These are phyloP conservation scores for Cyberlindnera mrakii DNA, from an alignment of 805 yeast genomes.

Conservation along the genomic window DNA sequence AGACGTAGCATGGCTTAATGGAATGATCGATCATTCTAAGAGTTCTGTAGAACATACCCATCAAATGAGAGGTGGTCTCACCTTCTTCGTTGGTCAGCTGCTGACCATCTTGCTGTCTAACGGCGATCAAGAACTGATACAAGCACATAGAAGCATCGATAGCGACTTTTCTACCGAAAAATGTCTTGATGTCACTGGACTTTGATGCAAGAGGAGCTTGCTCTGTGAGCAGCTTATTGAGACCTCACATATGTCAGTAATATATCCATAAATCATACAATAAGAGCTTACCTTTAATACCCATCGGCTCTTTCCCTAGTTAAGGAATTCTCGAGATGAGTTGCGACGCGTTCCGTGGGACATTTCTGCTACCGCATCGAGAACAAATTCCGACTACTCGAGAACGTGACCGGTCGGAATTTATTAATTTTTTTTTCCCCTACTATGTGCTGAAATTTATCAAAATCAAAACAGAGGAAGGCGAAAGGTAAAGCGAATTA, in stretches of 20 bases:
- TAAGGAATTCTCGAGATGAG: background rate
- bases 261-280: background rate
- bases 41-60: constrained; percentile 96
- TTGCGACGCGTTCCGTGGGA: background rate
- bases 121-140: constrained; percentile 93
- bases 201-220: constrained; percentile 82
- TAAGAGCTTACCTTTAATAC: constrained; percentile 39
- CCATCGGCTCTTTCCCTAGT: constrained; percentile 28
- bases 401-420: too few relatives aligned
- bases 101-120: constrained; percentile 94
- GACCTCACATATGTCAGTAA: constrained; percentile 40
- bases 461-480: too few relatives aligned
- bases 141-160: constrained; percentile 94
- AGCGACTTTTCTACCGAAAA: constrained; percentile 95
- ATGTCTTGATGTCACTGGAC: constrained; percentile 73
- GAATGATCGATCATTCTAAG: constrained; percentile 85
- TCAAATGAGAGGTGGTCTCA: constrained; percentile 86
- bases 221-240: constrained; percentile 81
- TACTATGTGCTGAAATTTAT: too few relatives aligned
- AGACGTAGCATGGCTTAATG: constrained; percentile 93
- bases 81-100: constrained; percentile 85
- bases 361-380: too few relatives aligned
- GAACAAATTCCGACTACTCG: too few relatives aligned
- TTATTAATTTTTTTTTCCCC: too few relatives aligned
- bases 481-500: too few relatives aligned